Percentiles rank a stretch among this genome's conserved stretches.
phyloP scores from a whole-genome alignment of 1,284 basidiomycete genomes.

The Xanthoconium separans region DNA sequence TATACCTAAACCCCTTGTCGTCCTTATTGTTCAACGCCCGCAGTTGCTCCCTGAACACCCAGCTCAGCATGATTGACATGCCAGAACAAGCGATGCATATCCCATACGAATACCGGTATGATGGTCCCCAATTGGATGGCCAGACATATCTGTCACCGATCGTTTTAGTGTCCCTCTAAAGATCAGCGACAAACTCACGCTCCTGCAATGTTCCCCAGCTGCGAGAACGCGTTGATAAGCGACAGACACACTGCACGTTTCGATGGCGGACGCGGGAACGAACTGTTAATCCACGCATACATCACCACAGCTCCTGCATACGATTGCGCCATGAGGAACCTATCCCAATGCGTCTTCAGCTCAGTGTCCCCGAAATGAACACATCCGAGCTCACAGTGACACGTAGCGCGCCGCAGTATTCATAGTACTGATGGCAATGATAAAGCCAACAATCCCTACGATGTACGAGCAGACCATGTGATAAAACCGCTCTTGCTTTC shows the following conservation, averaged over 20 bases:
- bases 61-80: conserved; percentile 22
- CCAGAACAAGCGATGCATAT: conserved; percentile 25
- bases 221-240: conserved; percentile 68
- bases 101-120: conserved; percentile 28
- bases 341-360: conserved; percentile 24
- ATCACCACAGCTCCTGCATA: conserved; percentile 68
- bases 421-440: conserved; percentile 73
- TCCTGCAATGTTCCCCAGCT: conserved; percentile 67
- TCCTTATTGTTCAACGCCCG: conserved; percentile 19
- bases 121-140: conserved; percentile 29
- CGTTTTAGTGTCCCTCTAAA: background rate
- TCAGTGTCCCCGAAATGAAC: conserved; percentile 2
- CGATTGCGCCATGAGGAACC: conserved; percentile 72
- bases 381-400: conserved; percentile 47
- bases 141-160: conserved; percentile 19
- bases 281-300: conserved; percentile 66
- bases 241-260: conserved; percentile 73
- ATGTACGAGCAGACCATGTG: conserved; percentile 57
- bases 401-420: conserved; percentile 67
- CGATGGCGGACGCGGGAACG: conserved; percentile 63
- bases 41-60: conserved; percentile 23
- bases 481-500: conserved; percentile 57
- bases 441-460: conserved; percentile 64
- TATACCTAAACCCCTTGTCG: conserved; percentile 17
- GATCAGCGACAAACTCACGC: conserved; percentile 46